Base-by-base conservation (phyloP, 345 rosid species). In the Turritis glabra region DNA sequence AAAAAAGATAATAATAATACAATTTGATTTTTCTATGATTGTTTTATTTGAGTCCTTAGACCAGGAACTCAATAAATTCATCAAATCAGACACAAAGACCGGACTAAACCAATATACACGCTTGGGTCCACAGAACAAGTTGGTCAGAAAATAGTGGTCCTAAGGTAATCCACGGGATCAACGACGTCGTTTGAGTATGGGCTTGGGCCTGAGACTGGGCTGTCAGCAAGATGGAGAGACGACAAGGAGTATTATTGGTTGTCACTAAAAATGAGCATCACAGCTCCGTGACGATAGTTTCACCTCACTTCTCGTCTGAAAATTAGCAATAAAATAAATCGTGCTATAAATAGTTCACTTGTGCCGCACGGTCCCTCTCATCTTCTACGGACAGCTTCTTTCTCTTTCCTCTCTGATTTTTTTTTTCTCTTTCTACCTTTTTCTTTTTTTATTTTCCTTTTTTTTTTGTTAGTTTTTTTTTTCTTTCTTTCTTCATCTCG, bases 331-430 rank as follows among this genome's bases (percentile, higher is more conserved):
- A 57, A 75, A 58, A 75, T 38, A 67, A 77, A 35, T 35, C 5
- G n/a, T 64, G 5, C 57, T 71, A 72, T 71, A 71, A 65, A 77
- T 72, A 57, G 40, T 50, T 78, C 73, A 66, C 57, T 72, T 72
- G 69, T 55, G 64, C 74, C 73, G 51, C 75, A 65, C 81, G 74
- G 75, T 52, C 80, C 50, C 75, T 53, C 70, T 69, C 70, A 61
- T 69, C 70, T 69, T 76, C 75, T 69, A 14, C 75, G 50, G 71
- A 76, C 70, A 53, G 18, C 70, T 54, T 54, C 67, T 76, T 69
- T 69, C 75, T 76, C 80, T 76, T 62, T 76, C 80, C 71, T 69
- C 80, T 68, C 79, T 68, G 48, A 76, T 59, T 58, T 37, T 10
- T 37, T 37, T 35, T 9, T 33, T 10, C 19, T 43, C 19, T 8